phyloP scores from a whole-genome alignment of 2,329 filamentous ascomycete genomes.

The Gnomoniopsis sp. region DNA sequence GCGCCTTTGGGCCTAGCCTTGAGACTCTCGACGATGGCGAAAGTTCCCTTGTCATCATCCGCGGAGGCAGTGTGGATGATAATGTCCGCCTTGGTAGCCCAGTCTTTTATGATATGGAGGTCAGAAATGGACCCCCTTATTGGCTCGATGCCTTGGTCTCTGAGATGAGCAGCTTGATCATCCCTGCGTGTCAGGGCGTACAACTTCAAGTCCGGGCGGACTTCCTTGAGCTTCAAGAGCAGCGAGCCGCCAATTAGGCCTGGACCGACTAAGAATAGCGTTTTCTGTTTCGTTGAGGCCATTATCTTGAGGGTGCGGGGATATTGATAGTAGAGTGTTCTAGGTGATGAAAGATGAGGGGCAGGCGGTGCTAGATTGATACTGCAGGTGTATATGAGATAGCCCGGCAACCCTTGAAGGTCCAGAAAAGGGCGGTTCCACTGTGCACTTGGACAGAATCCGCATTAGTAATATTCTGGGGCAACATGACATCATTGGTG shows the following conservation, averaged over 20 bases:
- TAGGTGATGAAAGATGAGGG: too few relatives aligned
- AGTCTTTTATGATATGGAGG: constrained; percentile 11
- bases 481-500: background rate
- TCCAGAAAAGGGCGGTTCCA: too few relatives aligned
- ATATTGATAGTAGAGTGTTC: too few relatives aligned
- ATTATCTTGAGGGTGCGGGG: background rate
- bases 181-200: constrained; percentile 16
- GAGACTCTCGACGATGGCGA: constrained; percentile 15
- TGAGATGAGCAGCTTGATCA: constrained; percentile 15
- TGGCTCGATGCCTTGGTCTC: constrained; percentile 11
- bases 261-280: constrained; percentile 14
- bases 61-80: constrained; percentile 16
- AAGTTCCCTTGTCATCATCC: constrained; percentile 11
- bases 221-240: constrained; percentile 14
- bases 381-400: too few relatives aligned
- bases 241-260: constrained; percentile 15
- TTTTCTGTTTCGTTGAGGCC: constrained; percentile 10
- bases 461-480: background rate
- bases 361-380: too few relatives aligned
- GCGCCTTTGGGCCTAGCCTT: constrained; percentile 7
- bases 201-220: constrained; percentile 12
- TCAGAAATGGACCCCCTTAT: constrained; percentile 12
- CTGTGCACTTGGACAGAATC: background rate
- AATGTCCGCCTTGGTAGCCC: constrained; percentile 15
- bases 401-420: too few relatives aligned